These are phyloP conservation scores for Neoascochyta sp. DNA, from an alignment of 2,329 filamentous ascomycete species.

Conservation along the genomic window DNA sequence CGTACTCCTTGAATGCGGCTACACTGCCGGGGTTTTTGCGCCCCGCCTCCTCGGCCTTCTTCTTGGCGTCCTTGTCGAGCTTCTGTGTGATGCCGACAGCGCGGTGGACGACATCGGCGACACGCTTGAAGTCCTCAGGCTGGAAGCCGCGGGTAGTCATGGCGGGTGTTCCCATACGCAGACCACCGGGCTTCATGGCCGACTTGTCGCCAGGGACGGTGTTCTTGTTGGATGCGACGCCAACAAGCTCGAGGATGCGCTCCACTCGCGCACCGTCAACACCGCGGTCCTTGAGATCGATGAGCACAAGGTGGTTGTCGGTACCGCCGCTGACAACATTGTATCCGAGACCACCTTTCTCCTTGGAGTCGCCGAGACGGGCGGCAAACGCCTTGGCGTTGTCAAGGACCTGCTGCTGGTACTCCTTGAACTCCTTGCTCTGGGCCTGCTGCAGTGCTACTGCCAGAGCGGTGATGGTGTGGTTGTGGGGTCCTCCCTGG, in stretches of 20 bases:
- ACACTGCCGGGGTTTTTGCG: constrained; percentile 41
- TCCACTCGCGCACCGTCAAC: constrained; percentile 95
- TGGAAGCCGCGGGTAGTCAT: constrained; percentile 97
- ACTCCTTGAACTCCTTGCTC: constrained; percentile 83
- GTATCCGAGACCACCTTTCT: constrained; percentile 69
- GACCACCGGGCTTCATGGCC: constrained; percentile 86
- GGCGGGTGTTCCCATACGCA: constrained; percentile 93
- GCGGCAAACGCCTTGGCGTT: constrained; percentile 90
- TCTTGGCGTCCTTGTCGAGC: constrained; percentile 39
- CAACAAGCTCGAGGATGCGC: constrained; percentile 93
- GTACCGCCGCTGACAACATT: constrained; percentile 94
- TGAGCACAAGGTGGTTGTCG: constrained; percentile 94
- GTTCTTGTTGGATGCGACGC: constrained; percentile 99
- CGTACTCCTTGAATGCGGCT: constrained; percentile 41
- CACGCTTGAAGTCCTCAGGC: constrained; percentile 81
- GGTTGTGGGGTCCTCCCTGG: constrained; percentile 98
- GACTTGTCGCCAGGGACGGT: constrained; percentile 96
- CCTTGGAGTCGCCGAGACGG: constrained; percentile 66
- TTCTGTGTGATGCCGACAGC: constrained; percentile 42
- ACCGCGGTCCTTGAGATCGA: constrained; percentile 82
- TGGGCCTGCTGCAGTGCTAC: constrained; percentile 94
- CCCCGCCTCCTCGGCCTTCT: constrained; percentile 35
- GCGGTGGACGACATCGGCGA: constrained; percentile 42
- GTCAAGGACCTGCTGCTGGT: constrained; percentile 86
- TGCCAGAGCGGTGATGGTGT: constrained; percentile 95